phyloP scores from a whole-genome alignment of 106 monocot genomes.

The Ottelia alismoides region DNA sequence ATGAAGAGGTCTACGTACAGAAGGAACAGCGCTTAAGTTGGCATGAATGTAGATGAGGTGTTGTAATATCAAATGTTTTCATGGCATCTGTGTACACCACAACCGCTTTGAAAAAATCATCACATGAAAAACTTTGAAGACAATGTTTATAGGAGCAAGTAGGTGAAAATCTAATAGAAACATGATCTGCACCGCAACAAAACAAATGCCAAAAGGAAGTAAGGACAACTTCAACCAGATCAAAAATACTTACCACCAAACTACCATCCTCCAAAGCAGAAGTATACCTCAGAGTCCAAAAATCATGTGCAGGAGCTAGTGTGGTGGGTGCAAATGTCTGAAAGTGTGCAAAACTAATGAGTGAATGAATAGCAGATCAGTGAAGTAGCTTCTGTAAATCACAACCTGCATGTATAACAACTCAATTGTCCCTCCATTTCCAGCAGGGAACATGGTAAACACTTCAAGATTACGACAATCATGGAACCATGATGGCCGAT shows the following conservation, averaged over 20 bases:
- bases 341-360: neutral
- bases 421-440: conserved; percentile 92
- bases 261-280: conserved; percentile 83
- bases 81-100: too few relatives aligned
- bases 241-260: conserved; percentile 69
- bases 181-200: too few relatives aligned
- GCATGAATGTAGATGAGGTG: too few relatives aligned
- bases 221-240: too few relatives aligned
- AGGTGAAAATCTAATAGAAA: too few relatives aligned
- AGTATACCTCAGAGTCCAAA: conserved; percentile 89
- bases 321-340: conserved; percentile 97
- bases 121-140: too few relatives aligned
- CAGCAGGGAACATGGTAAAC: conserved; percentile 62
- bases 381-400: neutral
- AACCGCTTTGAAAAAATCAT: too few relatives aligned
- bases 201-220: too few relatives aligned
- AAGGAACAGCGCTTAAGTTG: too few relatives aligned
- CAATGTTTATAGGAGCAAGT: too few relatives aligned
- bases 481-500: conserved; percentile 81
- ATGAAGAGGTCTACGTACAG: too few relatives aligned
- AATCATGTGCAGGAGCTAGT: conserved; percentile 83
- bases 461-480: conserved; percentile 81
- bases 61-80: too few relatives aligned
- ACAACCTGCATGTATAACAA: conserved; percentile 88
- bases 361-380: neutral